Evolutionary conservation across 2,329 filamentous ascomycete genomes (phyloP), one percentile per base, ranked within the genome.

Genomic region (Tympanopsis confertula): DNA sequence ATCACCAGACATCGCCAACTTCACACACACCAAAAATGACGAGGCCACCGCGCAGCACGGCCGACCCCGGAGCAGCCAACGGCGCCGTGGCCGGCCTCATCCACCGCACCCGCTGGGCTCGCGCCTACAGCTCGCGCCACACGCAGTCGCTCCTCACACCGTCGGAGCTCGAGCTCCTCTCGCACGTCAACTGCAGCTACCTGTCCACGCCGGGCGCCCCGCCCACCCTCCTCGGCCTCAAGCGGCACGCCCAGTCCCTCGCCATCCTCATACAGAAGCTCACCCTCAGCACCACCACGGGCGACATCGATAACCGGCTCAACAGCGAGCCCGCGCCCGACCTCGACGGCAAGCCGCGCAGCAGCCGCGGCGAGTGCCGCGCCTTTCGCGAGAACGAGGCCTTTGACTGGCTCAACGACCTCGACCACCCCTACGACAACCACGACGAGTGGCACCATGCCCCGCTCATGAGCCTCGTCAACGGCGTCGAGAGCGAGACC

Each of bases 181-280:
- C 63, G 29, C 62, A 74, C 44, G 56, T 75, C 43, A 76, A 72
- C 54, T 78, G 74, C 53, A 59, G 61, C 40, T 76, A 74, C 45
- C 56, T 78, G 28, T 77, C 72, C 2, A 72, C 68, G 2, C 53
- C 56, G 12, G 67, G 64, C 4, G 50, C 57, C 4, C 55, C 70
- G 3, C 71, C 72, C 2, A 76, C 71, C 0, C 57, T 78, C n/a
- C 54, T 69, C 1, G 60, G 69, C 1, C 59, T 78, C 24, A 78
- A 78, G 51, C 66, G 73, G 47, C 74, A 78, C 43, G 69, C 71
- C 0, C 74, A 77, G 38, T 66, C 69, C n/a, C 61, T 78, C 13
- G 55, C 60, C 22, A 60, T 66, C 13, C 58, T 78, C 35, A 74
- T 78, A 42, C 59, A 60, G 3, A 53, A 58, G 30, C 51, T 77